Evolutionary conservation across 805 yeast species (phyloP).

Genomic region (Sugiyamaella marilandica): DNA sequence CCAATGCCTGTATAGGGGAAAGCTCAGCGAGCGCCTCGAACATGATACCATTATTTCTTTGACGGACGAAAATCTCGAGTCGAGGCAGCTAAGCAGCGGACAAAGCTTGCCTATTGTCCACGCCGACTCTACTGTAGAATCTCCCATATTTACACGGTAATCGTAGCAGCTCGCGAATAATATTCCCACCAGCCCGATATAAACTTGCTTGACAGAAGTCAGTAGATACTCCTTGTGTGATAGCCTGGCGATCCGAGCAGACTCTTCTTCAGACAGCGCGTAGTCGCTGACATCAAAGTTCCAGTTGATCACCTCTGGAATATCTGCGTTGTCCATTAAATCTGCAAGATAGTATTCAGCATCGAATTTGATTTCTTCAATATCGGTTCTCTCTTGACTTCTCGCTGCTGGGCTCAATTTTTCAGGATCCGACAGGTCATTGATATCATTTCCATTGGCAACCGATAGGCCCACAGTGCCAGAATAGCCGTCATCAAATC

Average conservation of each 20-base stretch:
- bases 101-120: conserved; percentile 89
- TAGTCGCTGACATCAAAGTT: not conserved
- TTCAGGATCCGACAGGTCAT: conserved; percentile 82
- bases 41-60: conserved; percentile 55
- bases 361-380: conserved; percentile 74
- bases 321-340: conserved; percentile 50
- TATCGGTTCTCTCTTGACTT: conserved; percentile 57
- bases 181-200: conserved; percentile 59
- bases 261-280: conserved; percentile 52
- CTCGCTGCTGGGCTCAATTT: conserved; percentile 52
- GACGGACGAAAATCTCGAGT: conserved; percentile 42
- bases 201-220: conserved; percentile 51
- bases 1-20: conserved; percentile 75
- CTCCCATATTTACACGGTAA: conserved; percentile 64
- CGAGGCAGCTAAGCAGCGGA: conserved; percentile 75
- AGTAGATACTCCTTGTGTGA: conserved; percentile 57
- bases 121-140: conserved; percentile 75
- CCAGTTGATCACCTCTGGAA: conserved; percentile 40
- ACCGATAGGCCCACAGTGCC: conserved; percentile 60
- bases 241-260: conserved; percentile 60
- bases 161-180: conserved; percentile 76
- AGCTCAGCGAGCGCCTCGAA: conserved; percentile 67
- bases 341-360: conserved; percentile 88
- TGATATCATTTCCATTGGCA: conserved; percentile 84
- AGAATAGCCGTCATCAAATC: conserved; percentile 69